Evolutionary conservation across 768 basidiomycete species (phyloP), one percentile per base, ranked within the genome.

Genomic region (Calocybe cyanea): DNA sequence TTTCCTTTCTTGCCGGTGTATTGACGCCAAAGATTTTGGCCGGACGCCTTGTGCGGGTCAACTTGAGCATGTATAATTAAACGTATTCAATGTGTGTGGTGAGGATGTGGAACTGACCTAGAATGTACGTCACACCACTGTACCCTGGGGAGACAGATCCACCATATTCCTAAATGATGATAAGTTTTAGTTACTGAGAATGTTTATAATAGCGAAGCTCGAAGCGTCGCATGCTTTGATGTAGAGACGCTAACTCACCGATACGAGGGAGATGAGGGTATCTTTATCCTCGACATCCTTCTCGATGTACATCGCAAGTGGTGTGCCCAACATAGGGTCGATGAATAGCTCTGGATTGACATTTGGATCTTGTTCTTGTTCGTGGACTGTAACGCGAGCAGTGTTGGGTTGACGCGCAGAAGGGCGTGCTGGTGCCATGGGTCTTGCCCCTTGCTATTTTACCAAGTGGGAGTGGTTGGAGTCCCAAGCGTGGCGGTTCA

Each of bases 351-450:
- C 72, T 34, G 58, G 60, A 52, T 70, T 69, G 51, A 67, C 58
- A 50, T 66, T 62, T 55, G 63, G 69, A 36, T 66, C 59, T 19
- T 62, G 48, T 51, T 63, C 58, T 50, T 62, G 49, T 42, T 51
- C 49, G 51, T 57, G 60, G 38, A 62, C 65, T 41, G 61, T 65
- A 47, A 63, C 69, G 55, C 75, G 73, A 36, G 61, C 54, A 30
- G 53, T 44, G 48, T 61, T 54, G 18, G 57, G 61, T 64, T 76
- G 80, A 62, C 76, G 72, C 59, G 64, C 69, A 51, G 74, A 70
- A 63, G 78, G 69, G 66, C 81, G 82, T 62, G 76, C 77, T 70
- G 84, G 84, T 86, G 84, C 84, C 84, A 87, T 87, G 84, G 84
- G 85, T 85, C 84, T 71, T 67, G 64, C 56, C 66, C 63, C 44